Conservation (phyloP, 352 stramenopile species). For the Thraustochytrium striatum region DNA sequence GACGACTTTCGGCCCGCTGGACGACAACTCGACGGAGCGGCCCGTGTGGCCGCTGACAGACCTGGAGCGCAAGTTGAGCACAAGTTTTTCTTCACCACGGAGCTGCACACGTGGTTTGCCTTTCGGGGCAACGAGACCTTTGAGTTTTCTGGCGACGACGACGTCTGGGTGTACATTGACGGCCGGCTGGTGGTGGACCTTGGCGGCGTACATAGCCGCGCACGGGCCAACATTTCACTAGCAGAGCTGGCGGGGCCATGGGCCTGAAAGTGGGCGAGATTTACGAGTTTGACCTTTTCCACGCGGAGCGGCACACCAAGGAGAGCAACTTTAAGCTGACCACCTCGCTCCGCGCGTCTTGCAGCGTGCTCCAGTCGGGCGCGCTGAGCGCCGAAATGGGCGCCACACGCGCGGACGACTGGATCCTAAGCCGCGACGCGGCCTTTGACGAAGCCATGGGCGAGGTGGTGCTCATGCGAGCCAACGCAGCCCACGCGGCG, state of each 20-base stretch:
- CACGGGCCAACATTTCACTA: neutral
- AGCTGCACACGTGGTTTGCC: constrained; percentile 43
- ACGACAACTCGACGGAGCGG: neutral
- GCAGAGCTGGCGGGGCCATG: neutral
- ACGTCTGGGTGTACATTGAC: constrained; percentile 49
- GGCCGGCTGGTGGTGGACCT: constrained; percentile 42
- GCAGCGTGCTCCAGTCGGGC: constrained; percentile 21
- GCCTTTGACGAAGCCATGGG: no score
- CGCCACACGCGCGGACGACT: no score
- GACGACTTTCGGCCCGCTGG: constrained; percentile 17
- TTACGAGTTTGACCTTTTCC: constrained; percentile 48
- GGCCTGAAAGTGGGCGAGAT: neutral
- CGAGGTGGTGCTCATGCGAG: no score
- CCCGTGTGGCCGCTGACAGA: neutral
- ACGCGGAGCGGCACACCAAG: constrained; percentile 35
- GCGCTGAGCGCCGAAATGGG: no score
- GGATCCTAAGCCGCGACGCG: no score
- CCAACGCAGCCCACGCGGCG: neutral
- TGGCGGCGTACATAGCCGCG: constrained; percentile 19
- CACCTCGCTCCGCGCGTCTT: constrained; percentile 16
- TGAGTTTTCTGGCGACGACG: constrained; percentile 43
- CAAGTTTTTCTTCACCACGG: constrained; percentile 48
- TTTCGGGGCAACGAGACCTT: constrained; percentile 38
- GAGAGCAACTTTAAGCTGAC: constrained; percentile 45
- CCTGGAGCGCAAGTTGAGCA: neutral